Conservation (phyloP, 1,284 basidiomycete species). For the Vanrija humicola region DNA sequence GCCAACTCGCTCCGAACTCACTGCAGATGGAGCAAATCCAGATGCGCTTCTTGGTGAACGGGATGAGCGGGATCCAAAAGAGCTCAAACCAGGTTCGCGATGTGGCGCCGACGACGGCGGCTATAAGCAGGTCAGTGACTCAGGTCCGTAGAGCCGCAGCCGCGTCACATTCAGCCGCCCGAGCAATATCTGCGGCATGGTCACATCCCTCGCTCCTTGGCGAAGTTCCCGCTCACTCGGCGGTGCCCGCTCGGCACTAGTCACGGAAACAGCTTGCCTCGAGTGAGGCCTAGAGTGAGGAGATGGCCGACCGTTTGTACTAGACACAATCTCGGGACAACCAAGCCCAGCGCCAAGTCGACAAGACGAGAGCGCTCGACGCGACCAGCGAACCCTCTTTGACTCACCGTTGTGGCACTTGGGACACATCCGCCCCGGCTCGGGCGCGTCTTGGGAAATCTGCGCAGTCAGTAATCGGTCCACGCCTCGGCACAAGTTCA, state of each 20-base stretch:
- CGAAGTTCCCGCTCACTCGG: neutral
- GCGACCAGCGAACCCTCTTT: no score
- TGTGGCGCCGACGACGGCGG: constrained; percentile 27
- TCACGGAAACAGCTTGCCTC: no score
- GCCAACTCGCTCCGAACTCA: constrained; percentile 18
- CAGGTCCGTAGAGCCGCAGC: no score
- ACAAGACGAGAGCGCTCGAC: no score
- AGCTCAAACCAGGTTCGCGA: constrained; percentile 42
- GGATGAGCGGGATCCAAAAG: constrained; percentile 45
- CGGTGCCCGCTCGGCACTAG: no score
- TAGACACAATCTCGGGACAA: no score
- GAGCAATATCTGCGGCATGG: no score
- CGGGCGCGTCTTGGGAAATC: constrained; percentile 2
- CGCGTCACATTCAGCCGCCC: no score
- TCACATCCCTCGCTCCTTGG: neutral
- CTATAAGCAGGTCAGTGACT: constrained; percentile 3
- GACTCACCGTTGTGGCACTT: constrained; percentile 42
- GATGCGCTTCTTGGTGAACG: constrained; percentile 35
- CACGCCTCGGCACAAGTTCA: no score
- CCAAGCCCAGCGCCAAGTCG: no score
- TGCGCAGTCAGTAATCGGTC: neutral
- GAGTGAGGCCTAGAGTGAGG: no score
- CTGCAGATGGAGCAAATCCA: constrained; percentile 45
- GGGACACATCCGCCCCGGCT: constrained; percentile 36
- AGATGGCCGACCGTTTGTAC: no score